phyloP scores from a whole-genome alignment of 805 yeast species.

The Candida namnaoensis region DNA sequence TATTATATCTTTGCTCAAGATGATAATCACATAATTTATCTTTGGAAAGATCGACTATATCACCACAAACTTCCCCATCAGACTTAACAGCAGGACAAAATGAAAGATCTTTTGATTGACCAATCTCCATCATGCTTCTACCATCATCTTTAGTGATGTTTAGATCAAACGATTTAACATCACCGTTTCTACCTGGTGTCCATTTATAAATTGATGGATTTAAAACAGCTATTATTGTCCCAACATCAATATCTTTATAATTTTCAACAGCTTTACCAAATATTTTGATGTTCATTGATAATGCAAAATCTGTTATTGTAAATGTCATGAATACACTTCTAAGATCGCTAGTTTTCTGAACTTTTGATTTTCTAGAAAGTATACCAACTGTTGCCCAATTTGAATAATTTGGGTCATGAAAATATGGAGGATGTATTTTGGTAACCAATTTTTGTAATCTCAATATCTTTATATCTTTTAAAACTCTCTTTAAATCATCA shows the following conservation, averaged over 20 bases:
- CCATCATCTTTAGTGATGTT: constrained; percentile 36
- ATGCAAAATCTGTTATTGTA: constrained; percentile 59
- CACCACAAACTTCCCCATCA: constrained; percentile 45
- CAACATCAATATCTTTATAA: constrained; percentile 66
- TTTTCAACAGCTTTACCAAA: constrained; percentile 61
- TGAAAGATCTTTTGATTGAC: constrained; percentile 59
- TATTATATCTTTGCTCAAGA: constrained; percentile 44
- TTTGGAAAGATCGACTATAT: constrained; percentile 47
- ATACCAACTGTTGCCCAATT: constrained; percentile 82
- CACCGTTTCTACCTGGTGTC: constrained; percentile 19
- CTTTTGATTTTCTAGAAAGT: constrained; percentile 46
- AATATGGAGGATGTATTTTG: constrained; percentile 61
- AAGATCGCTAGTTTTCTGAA: constrained; percentile 33
- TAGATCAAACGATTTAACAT: constrained; percentile 40
- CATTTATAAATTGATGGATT: constrained; percentile 58
- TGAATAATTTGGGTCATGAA: constrained; percentile 55
- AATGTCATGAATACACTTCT: constrained; percentile 51
- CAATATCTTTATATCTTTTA: constrained; percentile 45
- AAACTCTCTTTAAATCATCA: constrained; percentile 22
- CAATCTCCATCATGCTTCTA: constrained; percentile 62
- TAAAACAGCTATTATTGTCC: constrained; percentile 65
- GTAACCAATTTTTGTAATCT: constrained; percentile 53
- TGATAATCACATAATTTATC: constrained; percentile 67
- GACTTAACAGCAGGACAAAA: constrained; percentile 42
- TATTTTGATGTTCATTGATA: constrained; percentile 49